Base-by-base conservation (phyloP, 495 filamentous ascomycete genomes). In the Annulohypoxylon moriforme region DNA sequence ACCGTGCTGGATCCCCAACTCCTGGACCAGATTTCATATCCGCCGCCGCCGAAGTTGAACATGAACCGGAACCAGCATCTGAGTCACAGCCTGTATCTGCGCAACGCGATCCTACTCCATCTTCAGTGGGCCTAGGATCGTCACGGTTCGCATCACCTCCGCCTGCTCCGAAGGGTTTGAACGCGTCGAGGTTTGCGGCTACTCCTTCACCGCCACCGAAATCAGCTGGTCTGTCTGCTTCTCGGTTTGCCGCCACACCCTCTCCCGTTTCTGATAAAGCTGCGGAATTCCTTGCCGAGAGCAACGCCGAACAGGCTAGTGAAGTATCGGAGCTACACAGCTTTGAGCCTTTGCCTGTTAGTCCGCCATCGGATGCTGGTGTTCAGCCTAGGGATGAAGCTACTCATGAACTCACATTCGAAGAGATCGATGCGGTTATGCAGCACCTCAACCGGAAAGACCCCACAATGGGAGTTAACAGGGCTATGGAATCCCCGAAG, bases 381-480 rank as follows among this genome's bases (percentile, higher is more conserved):
- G n/a, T 53, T 33, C 58, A 64, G 13, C 57, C 60, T 3, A 40
- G 38, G n/a, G 59, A 71, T 24, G 55, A 76, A 18, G 72, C 74
- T 29, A 65, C 68, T 24, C 49, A 65, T n/a, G 81, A 87, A 47
- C 88, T 88, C 22, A 89, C 91, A 44, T 91, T 92, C 67, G 89
- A 91, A 61, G 93, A 96, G 76, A 89, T 96, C 69, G 93, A 97
- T 78, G 92, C 88, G 25, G 85, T 97, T 58, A 96, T 97, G 92
- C 89, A 90, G 16, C 90, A 93, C 52, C 84, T 97, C 57, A 91
- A 94, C 75, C 84, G 88, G 49, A 86, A 84, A 31, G 90, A 91
- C 64, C 90, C 91, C 0, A 88, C 90, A 63, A 85, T 91, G 75
- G 91, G 92, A 8, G 86, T 94, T 64, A 91, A 92, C 73, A 84